These are phyloP conservation scores for Vachellia collinsii DNA, from an alignment of 306 rosid species.

Conservation along the genomic window DNA sequence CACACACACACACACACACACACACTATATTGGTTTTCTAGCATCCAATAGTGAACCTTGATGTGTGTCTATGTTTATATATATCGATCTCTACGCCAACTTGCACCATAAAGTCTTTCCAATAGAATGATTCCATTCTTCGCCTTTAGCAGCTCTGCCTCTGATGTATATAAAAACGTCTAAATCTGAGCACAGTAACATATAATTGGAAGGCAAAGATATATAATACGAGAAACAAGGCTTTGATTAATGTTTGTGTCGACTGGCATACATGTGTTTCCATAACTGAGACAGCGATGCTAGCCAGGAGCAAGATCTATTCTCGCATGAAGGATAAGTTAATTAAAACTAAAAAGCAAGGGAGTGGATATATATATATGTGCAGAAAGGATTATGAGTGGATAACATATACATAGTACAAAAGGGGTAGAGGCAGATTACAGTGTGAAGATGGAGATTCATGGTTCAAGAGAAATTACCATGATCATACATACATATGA, in stretches of 20 bases:
- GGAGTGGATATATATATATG: background rate
- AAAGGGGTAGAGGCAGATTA: constrained; percentile 17
- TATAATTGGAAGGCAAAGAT: background rate
- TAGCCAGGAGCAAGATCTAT: background rate
- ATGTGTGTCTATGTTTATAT: too few relatives aligned
- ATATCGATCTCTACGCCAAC: background rate
- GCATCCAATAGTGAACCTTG: background rate
- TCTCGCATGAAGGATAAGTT: background rate
- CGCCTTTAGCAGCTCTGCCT: background rate
- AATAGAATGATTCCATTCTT: background rate
- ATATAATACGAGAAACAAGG: background rate
- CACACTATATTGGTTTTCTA: background rate
- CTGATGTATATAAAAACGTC: background rate
- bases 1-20: too few relatives aligned
- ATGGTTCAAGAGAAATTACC: background rate
- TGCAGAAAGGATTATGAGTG: background rate
- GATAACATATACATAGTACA: background rate
- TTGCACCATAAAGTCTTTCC: background rate
- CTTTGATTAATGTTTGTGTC: background rate
- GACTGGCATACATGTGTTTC: background rate
- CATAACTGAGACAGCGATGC: background rate
- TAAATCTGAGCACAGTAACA: background rate
- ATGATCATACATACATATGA: background rate
- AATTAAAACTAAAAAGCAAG: background rate
- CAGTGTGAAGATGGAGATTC: constrained; percentile 1